A percentile compares a stretch with the other conserved stretches of the same genome.
Evolutionary conservation across 2,329 filamentous ascomycete genomes (phyloP).

Genomic region (Trichoderma brevicompactum): DNA sequence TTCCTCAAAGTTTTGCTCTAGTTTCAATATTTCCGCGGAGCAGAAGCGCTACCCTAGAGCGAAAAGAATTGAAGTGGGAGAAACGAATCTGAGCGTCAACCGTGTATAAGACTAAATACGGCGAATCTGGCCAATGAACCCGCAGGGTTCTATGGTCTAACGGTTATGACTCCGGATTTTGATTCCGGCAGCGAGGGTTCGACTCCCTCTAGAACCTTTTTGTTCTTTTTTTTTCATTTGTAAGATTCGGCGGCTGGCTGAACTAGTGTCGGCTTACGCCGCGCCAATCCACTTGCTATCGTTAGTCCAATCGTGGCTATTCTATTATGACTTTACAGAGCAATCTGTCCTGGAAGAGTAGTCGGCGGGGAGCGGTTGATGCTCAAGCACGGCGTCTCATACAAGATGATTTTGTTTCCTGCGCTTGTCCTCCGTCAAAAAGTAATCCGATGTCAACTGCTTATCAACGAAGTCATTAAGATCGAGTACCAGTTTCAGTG

Average conservation of each 20-base stretch:
- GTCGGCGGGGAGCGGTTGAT: too few species aligned
- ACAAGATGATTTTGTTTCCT: too few species aligned
- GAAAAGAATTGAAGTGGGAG: not conserved
- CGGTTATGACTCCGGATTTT: slow-evolving; percentile 33
- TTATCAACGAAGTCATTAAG: too few species aligned
- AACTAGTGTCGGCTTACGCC: not conserved
- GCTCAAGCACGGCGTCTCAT: too few species aligned
- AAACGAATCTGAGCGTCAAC: not conserved
- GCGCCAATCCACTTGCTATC: not conserved
- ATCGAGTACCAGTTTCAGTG: too few species aligned
- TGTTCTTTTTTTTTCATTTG: not conserved
- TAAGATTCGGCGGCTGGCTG: not conserved
- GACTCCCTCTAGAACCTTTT: slow-evolving; percentile 30
- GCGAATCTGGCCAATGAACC: not conserved
- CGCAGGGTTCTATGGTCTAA: slow-evolving; percentile 31
- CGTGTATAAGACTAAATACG: not conserved
- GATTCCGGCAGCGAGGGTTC: slow-evolving; percentile 33
- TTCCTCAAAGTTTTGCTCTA: not conserved
- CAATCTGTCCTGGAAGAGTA: too few species aligned
- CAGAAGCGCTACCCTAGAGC: not conserved
- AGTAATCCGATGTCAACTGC: too few species aligned
- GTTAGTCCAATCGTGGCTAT: not conserved
- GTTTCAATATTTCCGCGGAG: not conserved
- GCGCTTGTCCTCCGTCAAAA: too few species aligned
- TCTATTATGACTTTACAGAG: not conserved